Percentiles rank a stretch among this genome's conserved stretches.
These are phyloP conservation scores for Limnanthes douglasii DNA, from an alignment of 345 rosid species.

Conservation along the genomic window DNA sequence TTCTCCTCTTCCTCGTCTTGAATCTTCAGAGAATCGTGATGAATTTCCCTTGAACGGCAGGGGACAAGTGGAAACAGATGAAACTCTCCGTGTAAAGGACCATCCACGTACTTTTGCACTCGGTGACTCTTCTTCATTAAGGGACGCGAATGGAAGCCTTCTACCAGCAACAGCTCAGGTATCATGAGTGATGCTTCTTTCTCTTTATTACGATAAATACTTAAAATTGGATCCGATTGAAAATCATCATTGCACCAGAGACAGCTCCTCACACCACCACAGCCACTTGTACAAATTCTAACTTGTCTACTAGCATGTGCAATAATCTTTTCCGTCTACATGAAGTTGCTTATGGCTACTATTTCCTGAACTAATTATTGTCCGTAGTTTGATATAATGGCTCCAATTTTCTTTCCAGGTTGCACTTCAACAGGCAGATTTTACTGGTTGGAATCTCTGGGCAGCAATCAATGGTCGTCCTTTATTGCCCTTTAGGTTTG, in stretches of 20 bases:
- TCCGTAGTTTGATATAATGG: too few species aligned
- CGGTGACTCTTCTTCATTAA: slow-evolving; percentile 76
- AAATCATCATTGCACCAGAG: too few species aligned
- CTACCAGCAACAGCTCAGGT: slow-evolving; percentile 97
- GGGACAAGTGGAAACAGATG: slow-evolving; percentile 93
- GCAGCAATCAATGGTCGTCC: slow-evolving; percentile 88
- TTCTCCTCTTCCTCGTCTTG: slow-evolving; percentile 59
- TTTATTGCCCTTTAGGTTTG: slow-evolving; percentile 77
- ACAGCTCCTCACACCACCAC: too few species aligned
- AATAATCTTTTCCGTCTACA: too few species aligned
- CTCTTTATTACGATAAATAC: too few species aligned
- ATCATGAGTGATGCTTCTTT: too few species aligned
- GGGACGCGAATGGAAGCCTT: slow-evolving; percentile 64
- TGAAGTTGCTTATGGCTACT: too few species aligned
- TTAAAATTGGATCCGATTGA: too few species aligned
- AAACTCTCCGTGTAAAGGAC: slow-evolving; percentile 89
- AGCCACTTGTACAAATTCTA: too few species aligned
- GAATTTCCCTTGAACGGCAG: slow-evolving; percentile 60
- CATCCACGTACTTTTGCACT: slow-evolving; percentile 87
- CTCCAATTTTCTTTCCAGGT: too few species aligned
- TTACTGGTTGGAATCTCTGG: slow-evolving; percentile 96
- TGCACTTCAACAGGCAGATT: slow-evolving; percentile 96
- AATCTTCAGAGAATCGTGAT: slow-evolving; percentile 17
- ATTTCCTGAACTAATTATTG: too few species aligned
- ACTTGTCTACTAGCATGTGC: not conserved